Base-by-base conservation (phyloP, 345 rosid species). In the Rhizophora mangle region DNA sequence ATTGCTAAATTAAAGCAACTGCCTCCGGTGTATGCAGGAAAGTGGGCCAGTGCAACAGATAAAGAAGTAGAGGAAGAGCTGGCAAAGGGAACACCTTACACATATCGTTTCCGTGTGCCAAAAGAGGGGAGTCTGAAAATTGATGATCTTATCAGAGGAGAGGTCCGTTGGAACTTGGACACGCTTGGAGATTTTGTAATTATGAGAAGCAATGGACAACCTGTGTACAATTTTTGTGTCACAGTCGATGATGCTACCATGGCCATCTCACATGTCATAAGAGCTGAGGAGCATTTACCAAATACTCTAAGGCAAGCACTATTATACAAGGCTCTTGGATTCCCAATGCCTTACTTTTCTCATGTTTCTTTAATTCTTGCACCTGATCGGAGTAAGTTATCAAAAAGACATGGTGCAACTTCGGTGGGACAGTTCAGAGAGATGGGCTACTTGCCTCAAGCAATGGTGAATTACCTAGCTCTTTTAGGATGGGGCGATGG, bases 401-500 rank as follows among this genome's bases (percentile, higher is more conserved):
- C 98, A 60, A 93, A 93, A 85, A 85, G 97, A 58, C 96, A 91
- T 67, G 98, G 97, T 54, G 98, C 97, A 52, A 93, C 98, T 69
- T 91, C 98, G 52, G 97, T 93, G 71, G 97, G 97, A 71, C 97
- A 91, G 97, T 94, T 79, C 86, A 86, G 82, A 82, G 98, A 91
- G 76, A 91, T 94, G 97, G 97, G 98, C 19, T 91, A 87, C 79
- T 83, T 94, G 62, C 93, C 97, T 66, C 93, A 87, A 77, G 97
- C 87, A 63, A 94, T 91, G 97, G 92, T 89, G 72, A 94, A 94
- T 81, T 94, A 94, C 74, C 78, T 94, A 68, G 96, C 97, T 32
- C 97, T 89, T 74, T 77, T 94, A 77, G 97, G 97, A 55, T 94
- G 96, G 98, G 98, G 98, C n/a, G 97, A 94, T 68, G 97, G 97